Conservation (phyloP, 768 basidiomycete species). For the Saitozyma sp. region DNA sequence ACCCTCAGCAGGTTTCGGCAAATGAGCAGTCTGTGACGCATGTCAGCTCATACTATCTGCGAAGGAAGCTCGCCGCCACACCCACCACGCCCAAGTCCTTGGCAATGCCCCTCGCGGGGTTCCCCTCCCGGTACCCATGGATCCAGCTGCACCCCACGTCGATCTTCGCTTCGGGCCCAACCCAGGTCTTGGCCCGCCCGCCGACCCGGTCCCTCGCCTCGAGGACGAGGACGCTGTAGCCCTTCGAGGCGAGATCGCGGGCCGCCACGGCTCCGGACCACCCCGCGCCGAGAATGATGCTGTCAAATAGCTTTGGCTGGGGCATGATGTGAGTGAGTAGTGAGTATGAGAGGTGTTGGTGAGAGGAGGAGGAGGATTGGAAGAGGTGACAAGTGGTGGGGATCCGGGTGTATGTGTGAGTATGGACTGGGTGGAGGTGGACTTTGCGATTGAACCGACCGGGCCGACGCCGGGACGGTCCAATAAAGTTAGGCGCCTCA, state of each 20-base stretch:
- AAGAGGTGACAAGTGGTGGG: too few species aligned
- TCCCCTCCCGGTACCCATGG: slow-evolving; percentile 50
- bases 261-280: slow-evolving; percentile 47
- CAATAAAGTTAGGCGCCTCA: too few species aligned
- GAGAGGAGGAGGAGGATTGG: too few species aligned
- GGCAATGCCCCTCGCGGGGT: slow-evolving; percentile 38
- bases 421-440: too few species aligned
- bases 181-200: slow-evolving; percentile 45
- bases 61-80: neutral
- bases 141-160: slow-evolving; percentile 52
- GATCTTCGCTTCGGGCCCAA: slow-evolving; percentile 33
- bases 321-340: slow-evolving; percentile 2
- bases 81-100: slow-evolving; percentile 39
- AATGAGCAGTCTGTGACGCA: slow-evolving; percentile 23
- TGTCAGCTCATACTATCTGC: neutral
- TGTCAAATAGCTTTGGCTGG: slow-evolving; percentile 29
- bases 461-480: too few species aligned
- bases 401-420: too few species aligned
- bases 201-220: slow-evolving; percentile 48
- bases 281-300: slow-evolving; percentile 49
- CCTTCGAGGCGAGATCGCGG: slow-evolving; percentile 30
- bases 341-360: too few species aligned
- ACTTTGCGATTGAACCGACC: too few species aligned
- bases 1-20: slow-evolving; percentile 41
- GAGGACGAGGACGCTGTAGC: slow-evolving; percentile 42